A percentile compares a stretch with the other conserved stretches of the same genome.
Conservation (phyloP, 148 eudicot genomes). For the Chenopodium formosanum region DNA sequence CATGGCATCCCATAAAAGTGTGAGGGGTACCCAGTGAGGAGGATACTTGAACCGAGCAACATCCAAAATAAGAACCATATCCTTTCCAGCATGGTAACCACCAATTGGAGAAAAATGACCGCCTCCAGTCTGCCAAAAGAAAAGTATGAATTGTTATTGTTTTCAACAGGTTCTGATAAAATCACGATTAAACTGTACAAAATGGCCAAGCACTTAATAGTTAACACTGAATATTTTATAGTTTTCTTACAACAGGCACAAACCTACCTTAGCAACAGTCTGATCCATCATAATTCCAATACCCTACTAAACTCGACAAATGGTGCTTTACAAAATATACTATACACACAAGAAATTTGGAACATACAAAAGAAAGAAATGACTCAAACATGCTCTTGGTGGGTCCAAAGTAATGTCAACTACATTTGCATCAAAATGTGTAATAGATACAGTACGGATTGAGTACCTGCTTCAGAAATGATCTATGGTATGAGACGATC, state of each 20-base stretch:
- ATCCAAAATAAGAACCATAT: constrained; percentile 53
- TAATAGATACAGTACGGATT: constrained; percentile 2
- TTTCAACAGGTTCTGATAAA: background rate
- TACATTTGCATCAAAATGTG: background rate
- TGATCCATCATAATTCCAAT: no score
- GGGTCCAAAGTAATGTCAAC: background rate
- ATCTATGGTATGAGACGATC: constrained; percentile 48
- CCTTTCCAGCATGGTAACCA: constrained; percentile 49
- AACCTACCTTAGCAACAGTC: no score
- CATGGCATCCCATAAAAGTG: constrained; percentile 57
- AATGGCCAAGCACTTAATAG: no score
- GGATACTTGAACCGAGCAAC: constrained; percentile 59
- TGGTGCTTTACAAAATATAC: no score
- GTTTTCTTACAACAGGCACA: no score
- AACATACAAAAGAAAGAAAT: no score
- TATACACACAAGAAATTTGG: no score
- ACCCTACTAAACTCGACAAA: no score
- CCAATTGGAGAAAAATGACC: constrained; percentile 62
- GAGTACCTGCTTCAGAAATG: constrained; percentile 40
- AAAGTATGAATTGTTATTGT: background rate
- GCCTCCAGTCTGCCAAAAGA: constrained; percentile 39
- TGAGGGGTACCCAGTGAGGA: constrained; percentile 58
- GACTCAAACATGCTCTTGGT: no score
- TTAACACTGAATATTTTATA: no score
- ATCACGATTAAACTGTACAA: no score